Evolutionary conservation across 169 alveolate species (phyloP), one percentile per base, ranked within the genome.

Genomic region (Plasmodium yoelii): DNA sequence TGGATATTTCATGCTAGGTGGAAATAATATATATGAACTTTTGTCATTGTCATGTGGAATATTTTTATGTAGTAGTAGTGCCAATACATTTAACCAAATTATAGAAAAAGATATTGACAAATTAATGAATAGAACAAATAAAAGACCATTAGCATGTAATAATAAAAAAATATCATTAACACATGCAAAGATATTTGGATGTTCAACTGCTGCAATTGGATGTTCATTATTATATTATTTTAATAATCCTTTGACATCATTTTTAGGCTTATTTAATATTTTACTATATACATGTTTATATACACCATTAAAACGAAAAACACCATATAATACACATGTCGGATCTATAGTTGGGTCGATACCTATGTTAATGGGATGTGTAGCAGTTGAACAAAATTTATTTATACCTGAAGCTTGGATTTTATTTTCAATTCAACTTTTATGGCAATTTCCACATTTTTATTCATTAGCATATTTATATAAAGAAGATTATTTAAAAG

Each of bases 361-460:
- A 55, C 96, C 96, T 2, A 94, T 95, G 8, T 80, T 94, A 39
- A 94, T 94, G 64, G 96, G 96, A 6, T 92, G 93, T 39, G 70
- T 91, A 22, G 93, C 96, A n/a, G 93, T 94, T 2, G 94, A 92
- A 60, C 94, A 90, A 51, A 87, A 75, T 73, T 55, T 57, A 39
- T 71, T 70, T 56, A 53, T 61, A 19, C 88, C 86, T 1, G 88
- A 74, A 49, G 95, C 96, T 0, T 94, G 96, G 96, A 82, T 94
- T 39, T 56, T 94, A 51, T 94, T 94, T 57, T 69, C 93, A 15
- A 57, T 92, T n/a, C 93, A 92, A 82, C 74, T 92, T 39, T 89
- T 88, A 46, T 94, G 96, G 96, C 96, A 94, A 51, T 72, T 94
- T 10, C 96, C 96, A 1, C 96, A 94, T 69, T 94, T 94, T 59